These are phyloP conservation scores for Cercospora zeina DNA, from an alignment of 2,329 filamentous ascomycete species.

Conservation along the genomic window DNA sequence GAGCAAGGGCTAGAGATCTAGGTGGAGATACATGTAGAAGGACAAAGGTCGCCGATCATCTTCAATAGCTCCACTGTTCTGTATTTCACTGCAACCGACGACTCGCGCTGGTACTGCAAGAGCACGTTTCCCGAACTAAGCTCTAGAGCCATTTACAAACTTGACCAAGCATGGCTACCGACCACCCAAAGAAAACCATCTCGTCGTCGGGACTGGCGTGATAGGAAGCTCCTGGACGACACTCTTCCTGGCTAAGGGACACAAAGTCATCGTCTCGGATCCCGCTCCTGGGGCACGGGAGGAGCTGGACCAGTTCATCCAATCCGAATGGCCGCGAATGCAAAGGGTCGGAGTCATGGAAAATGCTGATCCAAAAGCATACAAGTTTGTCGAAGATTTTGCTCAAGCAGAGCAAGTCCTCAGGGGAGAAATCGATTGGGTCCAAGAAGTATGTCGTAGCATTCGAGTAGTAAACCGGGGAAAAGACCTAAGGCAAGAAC, in stretches of 20 bases:
- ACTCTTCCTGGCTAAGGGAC: constrained; percentile 44
- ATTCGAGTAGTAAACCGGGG: constrained; percentile 40
- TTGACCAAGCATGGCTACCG: constrained; percentile 4
- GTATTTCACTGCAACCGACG: neutral
- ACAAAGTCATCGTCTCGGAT: constrained; percentile 48
- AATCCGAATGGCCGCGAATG: constrained; percentile 31
- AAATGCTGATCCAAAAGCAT: constrained; percentile 25
- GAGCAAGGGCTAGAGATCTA: neutral
- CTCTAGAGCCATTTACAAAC: neutral
- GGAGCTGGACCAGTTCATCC: constrained; percentile 34
- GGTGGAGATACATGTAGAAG: neutral
- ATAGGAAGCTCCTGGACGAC: constrained; percentile 49
- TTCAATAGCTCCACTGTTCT: neutral
- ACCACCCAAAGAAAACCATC: constrained; percentile 30
- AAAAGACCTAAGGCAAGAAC: constrained; percentile 35
- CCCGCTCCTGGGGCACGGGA: constrained; percentile 42
- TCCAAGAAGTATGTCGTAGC: neutral
- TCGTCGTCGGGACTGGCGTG: constrained; percentile 43
- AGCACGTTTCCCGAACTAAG: neutral
- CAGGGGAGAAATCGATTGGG: neutral
- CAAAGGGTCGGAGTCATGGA: constrained; percentile 23
- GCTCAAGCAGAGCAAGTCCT: constrained; percentile 6
- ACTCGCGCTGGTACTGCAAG: neutral
- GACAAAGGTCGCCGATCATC: neutral
- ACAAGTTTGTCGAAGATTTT: constrained; percentile 29